Evolutionary conservation across 345 rosid species (phyloP), one percentile per base, ranked within the genome.

Genomic region (Heritiera littoralis): DNA sequence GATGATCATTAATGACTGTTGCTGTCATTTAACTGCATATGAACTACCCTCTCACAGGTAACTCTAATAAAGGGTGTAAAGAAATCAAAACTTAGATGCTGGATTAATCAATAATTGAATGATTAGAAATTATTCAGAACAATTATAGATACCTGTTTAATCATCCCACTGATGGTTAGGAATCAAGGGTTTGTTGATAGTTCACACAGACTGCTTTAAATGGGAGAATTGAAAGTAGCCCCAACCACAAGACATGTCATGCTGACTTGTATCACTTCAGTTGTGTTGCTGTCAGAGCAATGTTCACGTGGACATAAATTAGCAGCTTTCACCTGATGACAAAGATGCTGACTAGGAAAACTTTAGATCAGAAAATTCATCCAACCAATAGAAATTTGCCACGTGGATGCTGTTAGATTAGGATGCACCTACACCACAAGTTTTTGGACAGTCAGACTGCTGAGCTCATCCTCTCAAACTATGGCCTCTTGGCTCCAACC

Each of bases 371-470:
- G 56, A 67, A 70, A 51, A 77, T 75, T 77, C 38, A 54, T 0
- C 0, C 1, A 9, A 48, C 86, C 87, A 84, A 80, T 84, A 8
- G 1, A 17, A 77, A 2, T 1, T 14, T 2, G 80, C 80, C 84
- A 78, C 49, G 40, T 73, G 23, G 56, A 45, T 40, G 69, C n/a
- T 20, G 35, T 49, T 2, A 67, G 86, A 86, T 84, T 14, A 84
- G 86, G 81, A 83, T 83, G 79, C 55, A 80, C 9, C 71, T 70
- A 68, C 79, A 20, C 84, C 86, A 72, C 84, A 83, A 48, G 52
- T 74, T 55, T 55, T 6, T 30, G 38, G 61, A 58, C 18, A 15
- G 45, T 2, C 2, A 18, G 38, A 45, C 17, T 1, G 71, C 48
- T 58, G 78, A 3, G 3, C 72, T 52, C 7, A 54, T 48, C 72